Evolutionary conservation across 1,284 basidiomycete genomes (phyloP).

Genomic region (Coniferiporia sulphurascens): DNA sequence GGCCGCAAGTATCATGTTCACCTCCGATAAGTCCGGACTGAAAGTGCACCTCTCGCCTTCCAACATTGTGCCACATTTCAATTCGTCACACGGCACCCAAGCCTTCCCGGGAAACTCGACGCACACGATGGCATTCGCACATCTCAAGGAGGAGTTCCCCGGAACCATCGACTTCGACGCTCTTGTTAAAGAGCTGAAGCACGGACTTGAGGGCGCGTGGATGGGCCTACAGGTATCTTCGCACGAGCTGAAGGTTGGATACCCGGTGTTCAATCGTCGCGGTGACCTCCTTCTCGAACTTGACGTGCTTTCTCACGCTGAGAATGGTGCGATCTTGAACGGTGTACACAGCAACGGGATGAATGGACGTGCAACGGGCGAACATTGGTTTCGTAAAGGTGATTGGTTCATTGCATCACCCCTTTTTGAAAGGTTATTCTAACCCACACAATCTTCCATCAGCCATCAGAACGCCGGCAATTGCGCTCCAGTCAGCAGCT

Average conservation of each 20-base stretch:
- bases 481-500: neutral
- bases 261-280: constrained; percentile 29
- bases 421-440: neutral
- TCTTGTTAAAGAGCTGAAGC: constrained; percentile 25
- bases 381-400: constrained; percentile 6
- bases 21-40: constrained; percentile 2
- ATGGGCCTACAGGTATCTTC: constrained; percentile 26
- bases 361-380: constrained; percentile 4
- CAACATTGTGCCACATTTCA: constrained; percentile 5
- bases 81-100: neutral
- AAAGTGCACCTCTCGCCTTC: constrained; percentile 8
- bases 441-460: too few species aligned
- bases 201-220: constrained; percentile 29
- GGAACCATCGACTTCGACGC: constrained; percentile 23
- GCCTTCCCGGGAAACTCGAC: constrained; percentile 7
- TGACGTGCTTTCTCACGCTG: neutral
- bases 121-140: constrained; percentile 19
- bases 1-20: constrained; percentile 12
- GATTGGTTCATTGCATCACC: neutral
- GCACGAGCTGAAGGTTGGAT: constrained; percentile 26
- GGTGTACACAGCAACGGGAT: neutral
- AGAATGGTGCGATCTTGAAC: neutral
- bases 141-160: constrained; percentile 24
- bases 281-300: constrained; percentile 33
- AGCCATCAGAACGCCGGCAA: constrained; percentile 13